Base-by-base conservation (phyloP, 371 early-diverging fungal genomes). In the Syncephalis plumigaleata region DNA sequence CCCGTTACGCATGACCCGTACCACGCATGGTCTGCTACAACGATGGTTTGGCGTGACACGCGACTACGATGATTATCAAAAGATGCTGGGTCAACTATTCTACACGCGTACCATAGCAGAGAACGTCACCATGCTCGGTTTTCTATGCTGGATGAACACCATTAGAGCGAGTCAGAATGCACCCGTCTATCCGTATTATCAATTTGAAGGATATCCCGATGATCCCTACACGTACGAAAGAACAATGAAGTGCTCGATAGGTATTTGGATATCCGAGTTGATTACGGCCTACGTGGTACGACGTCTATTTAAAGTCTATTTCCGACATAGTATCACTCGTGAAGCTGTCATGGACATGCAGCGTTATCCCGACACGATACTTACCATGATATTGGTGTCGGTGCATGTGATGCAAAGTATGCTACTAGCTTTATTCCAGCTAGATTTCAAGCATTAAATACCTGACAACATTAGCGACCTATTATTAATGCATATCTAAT, bases 71-170 rank as follows among this genome's bases (percentile, higher is more conserved):
- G 69, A 75, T 42, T 79, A 82, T 54, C 64, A 64, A 44, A 70
- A 73, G 20, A 74, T 78, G 36, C 60, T 81, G 31, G 79, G 79
- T 1, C 63, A 79, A 3, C 67, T 76, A 0, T 73, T 83, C 46
- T 83, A 77, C 47, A 55, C 80, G 25, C 63, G 83, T 40, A 81
- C 79, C 58, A 56, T 75, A 36, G 81, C 83, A 7, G 83, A 83
- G 56, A 81, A 81, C 49, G 75, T 68, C 0, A 80, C 83, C n/a
- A 79, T 83, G 76, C 57, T 83, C 11, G 79, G 74, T 4, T 83
- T 83, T 42, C 48, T 83, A 18, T 67, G 65, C 44, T 81, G 80
- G 79, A 67, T 77, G 31, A 65, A 68, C 42, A 65, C 81, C n/a
- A 63, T 83, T 22, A 70, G 76, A 60, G 73, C 66, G 49, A 81